phyloP scores from a whole-genome alignment of 768 basidiomycete genomes.

The Hysterangium stoloniferum region DNA sequence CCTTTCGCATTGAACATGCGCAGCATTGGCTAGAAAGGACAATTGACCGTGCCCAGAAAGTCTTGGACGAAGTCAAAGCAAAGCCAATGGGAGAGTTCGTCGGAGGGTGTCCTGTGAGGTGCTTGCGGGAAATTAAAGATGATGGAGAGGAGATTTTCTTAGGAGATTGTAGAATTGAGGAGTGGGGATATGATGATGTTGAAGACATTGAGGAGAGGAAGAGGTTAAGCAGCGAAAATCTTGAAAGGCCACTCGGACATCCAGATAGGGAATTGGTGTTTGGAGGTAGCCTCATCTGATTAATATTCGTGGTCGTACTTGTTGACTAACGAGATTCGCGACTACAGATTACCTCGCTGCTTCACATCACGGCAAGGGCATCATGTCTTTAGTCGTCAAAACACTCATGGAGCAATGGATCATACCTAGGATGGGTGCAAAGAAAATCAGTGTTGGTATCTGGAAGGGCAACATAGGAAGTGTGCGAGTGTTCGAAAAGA shows the following conservation, averaged over 20 bases:
- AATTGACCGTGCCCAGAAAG: conserved; percentile 21
- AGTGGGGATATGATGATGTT: conserved; percentile 26
- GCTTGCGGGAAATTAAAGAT: conserved; percentile 45
- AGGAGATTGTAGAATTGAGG: conserved; percentile 34
- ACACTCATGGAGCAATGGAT: conserved; percentile 52
- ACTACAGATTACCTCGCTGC: conserved; percentile 51
- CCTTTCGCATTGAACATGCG: conserved; percentile 41
- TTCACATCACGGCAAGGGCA: conserved; percentile 57
- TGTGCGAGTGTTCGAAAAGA: conserved; percentile 58
- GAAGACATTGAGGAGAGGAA: conserved; percentile 31
- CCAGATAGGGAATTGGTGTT: conserved; percentile 51
- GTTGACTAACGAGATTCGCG: no score
- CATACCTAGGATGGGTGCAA: conserved; percentile 55
- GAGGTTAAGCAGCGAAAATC: conserved; percentile 33
- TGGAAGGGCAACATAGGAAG: conserved; percentile 53
- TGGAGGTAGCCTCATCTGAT: no score
- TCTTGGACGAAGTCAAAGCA: conserved; percentile 24
- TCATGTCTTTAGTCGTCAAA: conserved; percentile 61
- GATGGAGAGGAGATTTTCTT: conserved; percentile 48
- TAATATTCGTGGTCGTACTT: no score
- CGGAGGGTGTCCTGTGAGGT: conserved; percentile 39
- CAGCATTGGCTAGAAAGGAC: conserved; percentile 27
- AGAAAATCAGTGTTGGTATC: conserved; percentile 35
- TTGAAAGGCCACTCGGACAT: conserved; percentile 36
- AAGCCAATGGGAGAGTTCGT: conserved; percentile 17